Evolutionary conservation across 148 eudicot genomes (phyloP).

Genomic region (Diospyros kaki): DNA sequence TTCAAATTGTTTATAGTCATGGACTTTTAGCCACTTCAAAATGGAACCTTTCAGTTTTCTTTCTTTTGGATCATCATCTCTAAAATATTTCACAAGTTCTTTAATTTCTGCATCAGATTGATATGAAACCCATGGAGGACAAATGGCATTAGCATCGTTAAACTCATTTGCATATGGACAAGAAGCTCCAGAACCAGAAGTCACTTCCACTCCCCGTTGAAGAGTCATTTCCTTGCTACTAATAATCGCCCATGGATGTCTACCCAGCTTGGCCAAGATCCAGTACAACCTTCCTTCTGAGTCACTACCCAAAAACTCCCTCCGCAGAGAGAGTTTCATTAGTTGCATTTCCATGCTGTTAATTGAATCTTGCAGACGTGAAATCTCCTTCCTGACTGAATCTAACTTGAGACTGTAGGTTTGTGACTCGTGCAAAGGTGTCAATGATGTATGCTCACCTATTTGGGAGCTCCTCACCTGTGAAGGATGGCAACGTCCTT

Average conservation of each 20-base stretch:
- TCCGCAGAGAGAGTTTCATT: conserved; percentile 48
- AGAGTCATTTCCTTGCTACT: conserved; percentile 28
- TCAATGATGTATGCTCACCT: conserved; percentile 14
- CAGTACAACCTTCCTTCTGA: conserved; percentile 52
- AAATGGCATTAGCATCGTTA: conserved; percentile 17
- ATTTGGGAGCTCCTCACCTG: conserved; percentile 4
- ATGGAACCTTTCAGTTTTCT: conserved; percentile 52
- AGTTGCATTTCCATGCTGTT: conserved; percentile 37
- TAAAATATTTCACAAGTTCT: conserved; percentile 41
- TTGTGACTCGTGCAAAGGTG: conserved; percentile 22
- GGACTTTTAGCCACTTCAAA: conserved; percentile 37
- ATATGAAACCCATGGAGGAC: conserved; percentile 46
- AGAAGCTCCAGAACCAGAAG: conserved; percentile 28
- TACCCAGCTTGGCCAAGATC: conserved; percentile 41
- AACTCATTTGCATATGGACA: conserved; percentile 29
- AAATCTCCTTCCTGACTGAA: conserved; percentile 33
- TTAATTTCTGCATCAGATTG: conserved; percentile 46
- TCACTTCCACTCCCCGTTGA: conserved; percentile 20
- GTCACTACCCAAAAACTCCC: conserved; percentile 63
- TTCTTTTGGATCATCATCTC: conserved; percentile 43
- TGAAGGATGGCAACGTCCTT: conserved; percentile 19
- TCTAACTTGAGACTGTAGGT: conserved; percentile 25
- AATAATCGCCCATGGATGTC: conserved; percentile 35
- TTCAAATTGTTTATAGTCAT: conserved; percentile 28
- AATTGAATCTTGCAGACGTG: conserved; percentile 39